Percentiles rank a stretch among this genome's conserved stretches.
phyloP scores from a whole-genome alignment of 352 stramenopile genomes.

The Pythium periplocum region DNA sequence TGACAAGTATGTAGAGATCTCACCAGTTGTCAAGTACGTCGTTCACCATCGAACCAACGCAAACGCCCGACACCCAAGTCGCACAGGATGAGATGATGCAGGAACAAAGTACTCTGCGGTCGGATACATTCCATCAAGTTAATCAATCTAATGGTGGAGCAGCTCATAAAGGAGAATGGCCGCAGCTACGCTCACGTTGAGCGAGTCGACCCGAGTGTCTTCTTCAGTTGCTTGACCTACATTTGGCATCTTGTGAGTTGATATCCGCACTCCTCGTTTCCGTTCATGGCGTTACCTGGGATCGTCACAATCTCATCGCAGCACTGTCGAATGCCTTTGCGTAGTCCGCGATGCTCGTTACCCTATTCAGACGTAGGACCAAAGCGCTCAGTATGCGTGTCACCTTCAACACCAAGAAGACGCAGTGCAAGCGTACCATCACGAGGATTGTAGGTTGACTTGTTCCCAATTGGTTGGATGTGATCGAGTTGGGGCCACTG shows the following conservation, averaged over 20 bases:
- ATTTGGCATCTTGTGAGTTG: not conserved
- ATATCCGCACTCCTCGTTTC: too few relatives aligned
- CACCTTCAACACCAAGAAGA: too few relatives aligned
- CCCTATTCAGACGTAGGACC: slow-evolving; percentile 22
- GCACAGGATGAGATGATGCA: too few relatives aligned
- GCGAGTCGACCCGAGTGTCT: slow-evolving; percentile 68
- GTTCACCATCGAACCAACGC: too few relatives aligned
- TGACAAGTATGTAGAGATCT: too few relatives aligned
- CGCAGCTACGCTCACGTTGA: slow-evolving; percentile 76
- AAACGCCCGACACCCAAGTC: too few relatives aligned
- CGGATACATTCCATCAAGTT: too few relatives aligned
- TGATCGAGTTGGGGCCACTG: slow-evolving; percentile 67
- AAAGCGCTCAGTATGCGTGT: too few relatives aligned
- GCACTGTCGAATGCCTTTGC: slow-evolving; percentile 63
- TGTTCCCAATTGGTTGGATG: slow-evolving; percentile 39
- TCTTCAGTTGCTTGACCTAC: slow-evolving; percentile 43
- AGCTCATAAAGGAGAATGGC: slow-evolving; percentile 77
- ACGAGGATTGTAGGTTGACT: slow-evolving; percentile 70
- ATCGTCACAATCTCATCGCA: slow-evolving; percentile 76
- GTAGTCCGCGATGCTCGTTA: slow-evolving; percentile 74
- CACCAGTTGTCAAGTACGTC: too few relatives aligned
- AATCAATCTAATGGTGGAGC: slow-evolving; percentile 42
- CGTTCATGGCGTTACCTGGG: slow-evolving; percentile 21
- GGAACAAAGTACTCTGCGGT: too few relatives aligned
- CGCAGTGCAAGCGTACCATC: slow-evolving; percentile 36